A percentile compares a stretch with the other conserved stretches of the same genome.
phyloP scores from a whole-genome alignment of 345 rosid species.

The Arabis hirsuta region DNA sequence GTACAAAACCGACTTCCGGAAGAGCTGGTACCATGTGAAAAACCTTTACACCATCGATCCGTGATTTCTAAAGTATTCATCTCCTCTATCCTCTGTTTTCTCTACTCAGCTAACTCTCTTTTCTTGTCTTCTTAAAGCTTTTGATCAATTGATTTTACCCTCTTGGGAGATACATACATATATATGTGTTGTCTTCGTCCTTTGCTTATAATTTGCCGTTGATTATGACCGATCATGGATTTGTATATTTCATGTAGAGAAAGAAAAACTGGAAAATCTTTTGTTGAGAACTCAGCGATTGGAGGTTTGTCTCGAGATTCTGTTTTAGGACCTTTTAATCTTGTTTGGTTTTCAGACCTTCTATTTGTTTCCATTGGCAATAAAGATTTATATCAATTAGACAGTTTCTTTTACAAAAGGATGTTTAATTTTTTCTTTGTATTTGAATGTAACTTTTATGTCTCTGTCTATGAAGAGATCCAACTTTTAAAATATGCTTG shows the following conservation, averaged over 20 bases:
- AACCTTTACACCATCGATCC: not conserved
- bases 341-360: slow-evolving; percentile 22
- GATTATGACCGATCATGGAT: slow-evolving; percentile 34
- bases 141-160: slow-evolving; percentile 36
- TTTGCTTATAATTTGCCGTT: slow-evolving; percentile 32
- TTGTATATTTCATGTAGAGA: slow-evolving; percentile 47
- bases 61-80: slow-evolving; percentile 20
- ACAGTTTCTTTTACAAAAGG: not conserved
- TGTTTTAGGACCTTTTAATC: slow-evolving; percentile 17
- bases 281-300: slow-evolving; percentile 30
- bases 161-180: slow-evolving; percentile 34
- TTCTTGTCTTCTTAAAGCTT: slow-evolving; percentile 19
- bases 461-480: not conserved
- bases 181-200: slow-evolving; percentile 28
- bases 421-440: not conserved
- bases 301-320: slow-evolving; percentile 30
- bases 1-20: slow-evolving; percentile 61
- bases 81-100: slow-evolving; percentile 30
- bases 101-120: slow-evolving; percentile 39
- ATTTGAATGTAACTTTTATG: not conserved
- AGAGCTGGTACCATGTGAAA: slow-evolving; percentile 86
- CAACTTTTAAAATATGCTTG: not conserved
- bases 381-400: not conserved
- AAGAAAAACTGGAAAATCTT: slow-evolving; percentile 38
- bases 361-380: slow-evolving; percentile 27